phyloP scores from a whole-genome alignment of 2,329 filamentous ascomycete species.

The Aspergillus sp. region DNA sequence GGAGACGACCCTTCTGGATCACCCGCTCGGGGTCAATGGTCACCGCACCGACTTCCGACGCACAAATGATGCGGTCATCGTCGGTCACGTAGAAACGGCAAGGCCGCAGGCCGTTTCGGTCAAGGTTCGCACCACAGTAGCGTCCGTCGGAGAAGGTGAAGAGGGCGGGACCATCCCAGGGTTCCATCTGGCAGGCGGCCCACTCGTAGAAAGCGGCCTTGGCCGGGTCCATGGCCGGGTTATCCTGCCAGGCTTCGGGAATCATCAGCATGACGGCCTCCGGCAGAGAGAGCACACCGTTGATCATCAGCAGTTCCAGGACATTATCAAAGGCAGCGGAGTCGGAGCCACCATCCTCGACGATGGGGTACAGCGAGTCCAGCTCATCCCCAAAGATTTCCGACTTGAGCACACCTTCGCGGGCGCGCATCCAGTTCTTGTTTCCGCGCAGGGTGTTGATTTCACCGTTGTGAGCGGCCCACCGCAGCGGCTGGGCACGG shows the following conservation, averaged over 20 bases:
- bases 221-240: constrained; percentile 84
- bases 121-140: constrained; percentile 94
- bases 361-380: constrained; percentile 85
- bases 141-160: constrained; percentile 97
- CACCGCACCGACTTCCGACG: constrained; percentile 93
- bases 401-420: constrained; percentile 92
- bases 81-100: constrained; percentile 97
- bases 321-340: constrained; percentile 98
- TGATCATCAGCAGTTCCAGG: constrained; percentile 88
- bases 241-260: constrained; percentile 96
- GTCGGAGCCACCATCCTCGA: constrained; percentile 94
- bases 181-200: constrained; percentile 98
- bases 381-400: constrained; percentile 90
- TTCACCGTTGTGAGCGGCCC: constrained; percentile 98
- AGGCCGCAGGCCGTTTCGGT: constrained; percentile 90
- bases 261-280: constrained; percentile 99
- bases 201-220: constrained; percentile 98
- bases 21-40: constrained; percentile 85
- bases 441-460: constrained; percentile 97
- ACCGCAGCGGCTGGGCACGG: constrained; percentile 90
- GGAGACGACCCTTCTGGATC: constrained; percentile 87
- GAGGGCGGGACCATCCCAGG: constrained; percentile 93
- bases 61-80: constrained; percentile 95
- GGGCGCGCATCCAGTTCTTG: constrained; percentile 99
- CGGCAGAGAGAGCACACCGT: constrained; percentile 89